A percentile compares a stretch with the other conserved stretches of the same genome.
Conservation (phyloP, 108 stramenopile genomes). For the Schizochytrium sp. region DNA sequence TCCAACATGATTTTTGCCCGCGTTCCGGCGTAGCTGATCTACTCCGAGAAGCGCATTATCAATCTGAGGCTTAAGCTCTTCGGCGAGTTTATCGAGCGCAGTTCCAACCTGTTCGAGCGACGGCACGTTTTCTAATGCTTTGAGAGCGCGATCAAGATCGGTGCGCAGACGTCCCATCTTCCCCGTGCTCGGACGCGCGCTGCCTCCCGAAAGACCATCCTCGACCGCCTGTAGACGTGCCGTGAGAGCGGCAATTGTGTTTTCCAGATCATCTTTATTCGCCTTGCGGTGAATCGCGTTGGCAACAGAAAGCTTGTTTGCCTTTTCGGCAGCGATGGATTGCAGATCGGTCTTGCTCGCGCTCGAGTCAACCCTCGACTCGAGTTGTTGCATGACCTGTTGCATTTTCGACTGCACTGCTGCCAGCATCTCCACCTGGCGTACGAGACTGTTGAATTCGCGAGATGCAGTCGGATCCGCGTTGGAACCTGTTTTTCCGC, state of each 20-base stretch:
- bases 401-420: neutral
- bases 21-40: neutral
- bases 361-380: neutral
- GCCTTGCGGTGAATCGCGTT: conserved; percentile 12
- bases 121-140: neutral
- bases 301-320: neutral
- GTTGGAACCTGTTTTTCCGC: neutral
- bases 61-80: neutral
- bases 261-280: neutral
- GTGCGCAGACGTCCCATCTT: neutral
- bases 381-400: neutral
- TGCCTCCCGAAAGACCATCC: neutral
- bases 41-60: neutral
- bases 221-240: neutral
- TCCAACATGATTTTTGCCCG: too few species aligned
- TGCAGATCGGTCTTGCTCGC: neutral
- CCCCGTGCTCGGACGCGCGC: neutral
- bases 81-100: neutral
- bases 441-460: neutral
- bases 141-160: neutral
- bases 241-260: neutral
- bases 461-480: neutral
- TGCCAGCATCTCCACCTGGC: neutral
- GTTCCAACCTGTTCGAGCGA: neutral
- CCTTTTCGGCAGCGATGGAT: neutral